Base-by-base conservation (phyloP, 2,329 filamentous ascomycete species). In the Lecanicillium sp. region DNA sequence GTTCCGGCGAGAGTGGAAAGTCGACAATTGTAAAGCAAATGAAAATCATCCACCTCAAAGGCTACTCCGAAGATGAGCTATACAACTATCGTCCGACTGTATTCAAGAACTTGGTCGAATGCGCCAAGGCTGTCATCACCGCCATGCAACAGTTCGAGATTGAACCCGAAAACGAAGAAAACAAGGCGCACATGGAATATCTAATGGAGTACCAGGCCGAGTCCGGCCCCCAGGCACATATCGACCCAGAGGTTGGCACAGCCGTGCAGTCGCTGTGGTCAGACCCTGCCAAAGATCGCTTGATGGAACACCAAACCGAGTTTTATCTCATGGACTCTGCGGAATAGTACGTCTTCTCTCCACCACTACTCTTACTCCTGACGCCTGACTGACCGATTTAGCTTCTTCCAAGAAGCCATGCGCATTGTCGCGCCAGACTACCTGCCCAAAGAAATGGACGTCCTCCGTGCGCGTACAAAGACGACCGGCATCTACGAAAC, bases 11-110 rank as follows among this genome's bases (percentile, higher is more conserved):
- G 69, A 97, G 90, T 64, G 92, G 92, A 51, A 98, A 98, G 67
- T 97, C 92, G 42, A 98, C 92, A 9, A 97, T 98, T 54, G 92
- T 98, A 51, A 98, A 98, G 66, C 92, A 98, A 72, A 98, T 98
- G 92, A 98, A 97, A 68, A 98, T 98, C 53, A 97, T 98, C 57
- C 92, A 98, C 58, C 84, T 97, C 55, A 95, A 96, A 66, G 92
- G 92, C 44, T 98, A 98, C 65, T 89, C 87, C 10, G 80, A 87
- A 50, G 90, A 97, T 54, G 92, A 98, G 64, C 74, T 97, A 36
- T 84, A 84, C 54, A 83, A 95, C 59, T 97, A 97, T 68, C 84
- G 92, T 43, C 79, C 94, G 46, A 97, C 92, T 25, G 88, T 98
- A 44, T 98, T 94, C 71, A 98, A 98, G 68, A 98, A 98, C 61